Base-by-base conservation (phyloP, 1,139 yeast species). In the Casaregolazyma suthepensis region DNA sequence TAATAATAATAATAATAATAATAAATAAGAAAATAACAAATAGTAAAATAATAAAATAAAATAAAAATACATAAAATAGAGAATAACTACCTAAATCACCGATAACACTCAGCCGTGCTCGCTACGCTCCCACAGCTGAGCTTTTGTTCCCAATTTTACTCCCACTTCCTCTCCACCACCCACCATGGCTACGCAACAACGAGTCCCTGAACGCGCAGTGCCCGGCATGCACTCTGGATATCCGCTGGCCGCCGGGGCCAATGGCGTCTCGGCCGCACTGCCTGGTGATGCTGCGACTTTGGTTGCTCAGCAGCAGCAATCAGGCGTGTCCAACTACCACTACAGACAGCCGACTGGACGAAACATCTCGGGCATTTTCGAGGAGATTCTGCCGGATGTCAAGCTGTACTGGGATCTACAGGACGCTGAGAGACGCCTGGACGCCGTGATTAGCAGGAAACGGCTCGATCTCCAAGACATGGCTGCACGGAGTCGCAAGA, bases 381-480 rank as follows among this genome's bases (percentile, higher is more conserved):
- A 79, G 59, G 75, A 77, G 43, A 71, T 83, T 53, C 77, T 90
- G 20, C 95, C 96, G 6, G 91, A 87, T 62, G 82, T 90, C 43
- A 81, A 78, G 17, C 75, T 82, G 52, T 88, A 87, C 69, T 80
- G 85, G 62, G 77, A 81, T 52, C 74, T 93, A 48, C 78, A 81
- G 57, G 90, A 86, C 12, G 87, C 91, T 12, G 99, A 93, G 69
- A 79, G 82, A 56, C 78, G 82, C 57, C 72, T 93, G 46, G 99
- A 93, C 68, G 81, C 93, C 55, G 78, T 87, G 59, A 81, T 89
- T 49, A 82, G 91, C 51, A 81, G 96, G 58, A 91, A 91, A 67
- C 80, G 89, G 56, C 78, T 88, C 54, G 98, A 93, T 63, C 76
- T 90, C 60, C 96, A 89, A 67, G 96, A 93, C 54, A 77, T 83